Evolutionary conservation across 2,329 filamentous ascomycete species (phyloP).

Genomic region (Penicillium rolfsii): DNA sequence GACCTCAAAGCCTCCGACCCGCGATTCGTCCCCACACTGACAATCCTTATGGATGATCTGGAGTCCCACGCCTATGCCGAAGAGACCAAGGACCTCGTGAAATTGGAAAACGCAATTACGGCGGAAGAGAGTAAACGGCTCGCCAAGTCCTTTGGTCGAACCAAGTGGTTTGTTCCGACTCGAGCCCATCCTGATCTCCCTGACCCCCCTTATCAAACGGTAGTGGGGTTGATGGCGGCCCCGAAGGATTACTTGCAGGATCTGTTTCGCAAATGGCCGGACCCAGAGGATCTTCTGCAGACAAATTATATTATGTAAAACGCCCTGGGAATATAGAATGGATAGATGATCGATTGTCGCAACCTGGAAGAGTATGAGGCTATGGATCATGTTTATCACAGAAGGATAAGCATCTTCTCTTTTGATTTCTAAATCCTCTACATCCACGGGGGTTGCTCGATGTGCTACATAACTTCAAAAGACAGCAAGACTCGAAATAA

Average conservation of each 20-base stretch:
- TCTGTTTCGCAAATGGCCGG: constrained; percentile 59
- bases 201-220: constrained; percentile 60
- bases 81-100: constrained; percentile 54
- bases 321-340: neutral
- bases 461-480: too few relatives aligned
- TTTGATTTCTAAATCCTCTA: too few relatives aligned
- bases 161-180: constrained; percentile 59
- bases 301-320: neutral
- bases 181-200: constrained; percentile 57
- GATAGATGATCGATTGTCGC: neutral
- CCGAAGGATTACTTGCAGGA: constrained; percentile 61
- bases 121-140: constrained; percentile 42
- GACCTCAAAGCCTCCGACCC: constrained; percentile 45
- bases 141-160: constrained; percentile 53
- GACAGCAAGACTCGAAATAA: too few relatives aligned
- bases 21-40: constrained; percentile 51
- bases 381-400: too few relatives aligned
- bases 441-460: too few relatives aligned
- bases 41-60: constrained; percentile 50
- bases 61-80: constrained; percentile 56
- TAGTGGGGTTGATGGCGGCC: constrained; percentile 57
- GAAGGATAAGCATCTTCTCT: too few relatives aligned
- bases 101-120: constrained; percentile 51
- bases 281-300: constrained; percentile 16
- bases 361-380: neutral